phyloP scores from a whole-genome alignment of 164 flowering plant species.

The Magnolia changhungtana region DNA sequence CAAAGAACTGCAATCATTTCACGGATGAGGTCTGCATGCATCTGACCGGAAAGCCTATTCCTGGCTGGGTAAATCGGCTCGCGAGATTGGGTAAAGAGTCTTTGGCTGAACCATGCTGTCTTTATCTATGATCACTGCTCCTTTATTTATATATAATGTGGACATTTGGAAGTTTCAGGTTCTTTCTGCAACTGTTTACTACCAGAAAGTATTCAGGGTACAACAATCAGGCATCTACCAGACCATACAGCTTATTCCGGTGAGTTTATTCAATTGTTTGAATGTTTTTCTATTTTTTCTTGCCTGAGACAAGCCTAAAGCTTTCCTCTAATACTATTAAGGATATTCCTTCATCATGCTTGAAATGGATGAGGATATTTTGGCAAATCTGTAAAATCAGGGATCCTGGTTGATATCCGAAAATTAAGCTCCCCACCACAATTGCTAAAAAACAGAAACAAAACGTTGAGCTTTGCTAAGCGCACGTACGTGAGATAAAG shows the following conservation, averaged over 20 bases:
- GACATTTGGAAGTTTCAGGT: slow-evolving; percentile 61
- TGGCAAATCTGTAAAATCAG: not conserved
- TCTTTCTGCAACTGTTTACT: slow-evolving; percentile 88
- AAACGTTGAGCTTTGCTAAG: not conserved
- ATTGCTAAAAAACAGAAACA: not conserved
- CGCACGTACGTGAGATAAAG: not conserved
- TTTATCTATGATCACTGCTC: not conserved
- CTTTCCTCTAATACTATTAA: not conserved
- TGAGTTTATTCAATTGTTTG: slow-evolving; percentile 21
- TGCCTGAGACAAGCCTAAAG: not conserved
- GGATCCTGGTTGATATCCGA: not conserved
- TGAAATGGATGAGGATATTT: not conserved
- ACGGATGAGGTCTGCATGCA: slow-evolving; percentile 69
- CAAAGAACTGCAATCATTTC: slow-evolving; percentile 96
- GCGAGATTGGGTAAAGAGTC: slow-evolving; percentile 69
- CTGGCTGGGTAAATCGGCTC: slow-evolving; percentile 96
- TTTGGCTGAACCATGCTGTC: not conserved
- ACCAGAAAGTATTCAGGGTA: slow-evolving; percentile 73
- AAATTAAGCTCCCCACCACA: not conserved
- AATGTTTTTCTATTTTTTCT: not conserved
- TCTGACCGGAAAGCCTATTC: slow-evolving; percentile 84
- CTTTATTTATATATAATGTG: not conserved
- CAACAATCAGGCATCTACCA: slow-evolving; percentile 71
- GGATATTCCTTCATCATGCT: not conserved
- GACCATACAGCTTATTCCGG: slow-evolving; percentile 64